Base-by-base conservation (phyloP, 495 filamentous ascomycete species). In the Penicillium lividum region DNA sequence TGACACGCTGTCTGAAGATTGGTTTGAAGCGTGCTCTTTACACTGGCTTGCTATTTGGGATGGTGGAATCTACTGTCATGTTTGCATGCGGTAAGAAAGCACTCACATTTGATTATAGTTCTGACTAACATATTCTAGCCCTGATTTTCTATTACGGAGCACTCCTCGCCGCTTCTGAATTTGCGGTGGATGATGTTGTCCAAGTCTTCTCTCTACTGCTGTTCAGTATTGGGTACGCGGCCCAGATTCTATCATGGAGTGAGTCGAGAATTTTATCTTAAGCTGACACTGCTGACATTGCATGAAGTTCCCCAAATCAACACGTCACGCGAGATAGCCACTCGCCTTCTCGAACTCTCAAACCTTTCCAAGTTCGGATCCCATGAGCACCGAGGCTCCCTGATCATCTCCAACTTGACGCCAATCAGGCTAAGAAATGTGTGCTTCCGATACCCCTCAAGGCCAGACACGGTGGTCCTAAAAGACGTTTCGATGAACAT, bases 121-220 rank as follows among this genome's bases (percentile, higher is more conserved):
- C 9, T 56, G 9, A 18, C 54, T 70, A 40, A 66, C 40, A 38
- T 1, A 38, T 9, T 22, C 79, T 16, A 84, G 91, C 92, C 0
- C 68, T 96, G 22, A 82, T 96, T 16, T 94, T 95, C 68, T 96
- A 88, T 72, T 94, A 90, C 68, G 91, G 90, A 5, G 82, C 89
- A 0, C 70, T 82, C 4, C 74, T 96, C 8, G 81, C 86, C 36
- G 73, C 77, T 8, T 66, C 75, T 2, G 58, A 78, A 15, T 80
- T 73, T 60, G 66, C 73, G 29, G 69, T 87, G 1, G 72, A 82
- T 2, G 76, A 82, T 16, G 82, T 95, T 40, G 67, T 97, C 53
- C 80, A 85, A 53, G 87, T 92, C 3, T 85, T 94, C 54, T 89
- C 89, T n/a, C 80, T 96, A 54, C 80, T 98, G 10, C 80, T 97